A percentile compares a stretch with the other conserved stretches of the same genome.
Conservation (phyloP, 2,329 filamentous ascomycete genomes). For the Coniochaeta hoffmannii region DNA sequence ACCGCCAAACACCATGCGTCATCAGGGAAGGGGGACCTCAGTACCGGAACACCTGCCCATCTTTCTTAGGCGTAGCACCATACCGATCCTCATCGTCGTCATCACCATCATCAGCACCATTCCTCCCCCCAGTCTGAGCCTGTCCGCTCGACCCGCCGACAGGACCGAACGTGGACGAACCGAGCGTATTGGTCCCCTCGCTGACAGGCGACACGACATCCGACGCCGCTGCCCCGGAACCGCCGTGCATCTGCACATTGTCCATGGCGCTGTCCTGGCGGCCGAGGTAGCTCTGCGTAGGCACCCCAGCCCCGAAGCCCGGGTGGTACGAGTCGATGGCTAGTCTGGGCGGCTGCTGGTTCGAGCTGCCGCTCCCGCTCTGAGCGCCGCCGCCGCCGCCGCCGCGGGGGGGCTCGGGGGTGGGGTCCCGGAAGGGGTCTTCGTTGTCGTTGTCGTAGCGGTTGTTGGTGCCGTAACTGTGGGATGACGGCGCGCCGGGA, state of each 20-base stretch:
- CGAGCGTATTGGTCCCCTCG: neutral
- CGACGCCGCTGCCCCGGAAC: neutral
- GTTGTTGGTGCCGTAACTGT: neutral
- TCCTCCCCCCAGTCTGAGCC: neutral
- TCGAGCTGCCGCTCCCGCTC: neutral
- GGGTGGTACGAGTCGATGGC: conserved; percentile 27
- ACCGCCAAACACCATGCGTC: neutral
- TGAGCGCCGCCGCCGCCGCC: neutral
- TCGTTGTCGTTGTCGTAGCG: conserved; percentile 15
- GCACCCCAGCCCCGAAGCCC: conserved; percentile 17
- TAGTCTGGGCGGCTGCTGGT: conserved; percentile 13
- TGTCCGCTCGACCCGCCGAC: neutral
- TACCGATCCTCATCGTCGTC: neutral
- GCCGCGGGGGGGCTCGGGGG: conserved; percentile 8
- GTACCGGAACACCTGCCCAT: neutral
- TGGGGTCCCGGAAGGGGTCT: conserved; percentile 28
- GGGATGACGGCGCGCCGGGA: neutral
- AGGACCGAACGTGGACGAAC: too few species aligned
- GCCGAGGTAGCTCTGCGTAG: neutral
- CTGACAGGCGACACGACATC: neutral
- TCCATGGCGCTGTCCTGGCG: neutral
- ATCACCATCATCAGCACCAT: neutral
- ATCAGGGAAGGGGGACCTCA: neutral
- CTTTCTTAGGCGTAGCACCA: conserved; percentile 1
- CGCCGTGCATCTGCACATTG: conserved; percentile 1